Base-by-base conservation (phyloP, 768 basidiomycete genomes). In the Mycena belliarum region DNA sequence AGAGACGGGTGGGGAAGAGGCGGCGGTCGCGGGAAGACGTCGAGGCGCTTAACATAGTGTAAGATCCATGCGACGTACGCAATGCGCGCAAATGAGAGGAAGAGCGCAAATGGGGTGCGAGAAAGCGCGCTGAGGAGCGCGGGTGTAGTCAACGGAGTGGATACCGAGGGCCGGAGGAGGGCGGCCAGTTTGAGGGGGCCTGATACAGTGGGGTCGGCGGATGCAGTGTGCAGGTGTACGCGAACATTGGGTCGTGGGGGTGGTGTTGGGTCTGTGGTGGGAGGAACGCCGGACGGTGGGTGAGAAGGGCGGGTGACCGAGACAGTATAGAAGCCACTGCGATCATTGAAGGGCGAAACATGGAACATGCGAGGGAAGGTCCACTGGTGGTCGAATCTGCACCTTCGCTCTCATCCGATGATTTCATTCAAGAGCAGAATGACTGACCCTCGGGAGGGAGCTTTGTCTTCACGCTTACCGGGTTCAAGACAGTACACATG, bases 271-370 rank as follows among this genome's bases (percentile, higher is more conserved):
- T 8, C 42, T n/a, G 47, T 66, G 65, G 49, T 37, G 49, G 62
- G 60, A 52, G 23, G 35, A 23, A 60, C 26, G 42, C 62, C 53
- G 12, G 65, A 69, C 3, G 75, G 75, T 10, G 78, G 59, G 48
- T 73, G 72, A 41, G 71, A 69, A 5, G 87, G 87, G 12, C 73
- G 66, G 55, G 73, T 73, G 21, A 90, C 65, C 42, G 84, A 78
- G 16, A 88, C 75, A 4, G 73, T 79, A 71, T 89, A 90, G 67
- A 75, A 86, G 0, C 88, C 87, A 23, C 79, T 75, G 4, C 87
- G 79, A 63, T 88, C 85, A 67, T 89, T 90, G 76, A 89, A 89
- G 0, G 89, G 87, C 0, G 87, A 90, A 44, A 90, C 88, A 63
- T 90, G 87, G 67, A 90, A 91, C 59, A 81, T 77, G 24, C 87